These are phyloP conservation scores for Citrus sp. DNA, from an alignment of 345 rosid species.

Conservation along the genomic window DNA sequence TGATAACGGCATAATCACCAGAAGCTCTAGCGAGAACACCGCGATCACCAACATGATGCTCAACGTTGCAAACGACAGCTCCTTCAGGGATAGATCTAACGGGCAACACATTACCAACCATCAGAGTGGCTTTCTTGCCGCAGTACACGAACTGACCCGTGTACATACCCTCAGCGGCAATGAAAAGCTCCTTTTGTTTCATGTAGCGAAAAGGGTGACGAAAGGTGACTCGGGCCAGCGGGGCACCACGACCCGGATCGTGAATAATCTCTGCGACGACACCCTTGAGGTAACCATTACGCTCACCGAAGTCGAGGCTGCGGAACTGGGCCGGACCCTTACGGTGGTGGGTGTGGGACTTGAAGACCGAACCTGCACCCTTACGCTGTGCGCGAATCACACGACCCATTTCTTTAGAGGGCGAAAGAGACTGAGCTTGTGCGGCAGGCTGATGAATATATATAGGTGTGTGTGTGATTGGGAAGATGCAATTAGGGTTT, in stretches of 20 bases:
- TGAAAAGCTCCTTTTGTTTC: constrained; percentile 53
- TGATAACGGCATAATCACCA: constrained; percentile 44
- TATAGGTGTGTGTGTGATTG: background rate
- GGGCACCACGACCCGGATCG: constrained; percentile 53
- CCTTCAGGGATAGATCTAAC: constrained; percentile 49
- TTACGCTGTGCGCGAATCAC: constrained; percentile 52
- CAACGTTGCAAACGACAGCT: constrained; percentile 49
- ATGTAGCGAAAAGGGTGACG: constrained; percentile 48
- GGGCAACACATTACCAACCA: constrained; percentile 59
- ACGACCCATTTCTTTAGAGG: constrained; percentile 28
- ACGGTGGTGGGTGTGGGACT: constrained; percentile 53
- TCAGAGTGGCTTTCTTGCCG: constrained; percentile 55
- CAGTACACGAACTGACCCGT: constrained; percentile 61
- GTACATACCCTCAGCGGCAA: constrained; percentile 53
- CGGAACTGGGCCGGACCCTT: constrained; percentile 53
- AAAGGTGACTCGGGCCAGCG: constrained; percentile 37
- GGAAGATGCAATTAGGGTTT: background rate
- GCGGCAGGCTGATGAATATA: background rate
- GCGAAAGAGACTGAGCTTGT: background rate
- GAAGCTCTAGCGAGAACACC: constrained; percentile 41
- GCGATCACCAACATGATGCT: constrained; percentile 50
- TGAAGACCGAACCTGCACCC: constrained; percentile 57
- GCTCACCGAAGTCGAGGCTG: constrained; percentile 48
- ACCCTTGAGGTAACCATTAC: constrained; percentile 49
- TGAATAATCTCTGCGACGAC: constrained; percentile 43